Evolutionary conservation across 441 rosid genomes (phyloP).

Genomic region (Gossypium lobatum): DNA sequence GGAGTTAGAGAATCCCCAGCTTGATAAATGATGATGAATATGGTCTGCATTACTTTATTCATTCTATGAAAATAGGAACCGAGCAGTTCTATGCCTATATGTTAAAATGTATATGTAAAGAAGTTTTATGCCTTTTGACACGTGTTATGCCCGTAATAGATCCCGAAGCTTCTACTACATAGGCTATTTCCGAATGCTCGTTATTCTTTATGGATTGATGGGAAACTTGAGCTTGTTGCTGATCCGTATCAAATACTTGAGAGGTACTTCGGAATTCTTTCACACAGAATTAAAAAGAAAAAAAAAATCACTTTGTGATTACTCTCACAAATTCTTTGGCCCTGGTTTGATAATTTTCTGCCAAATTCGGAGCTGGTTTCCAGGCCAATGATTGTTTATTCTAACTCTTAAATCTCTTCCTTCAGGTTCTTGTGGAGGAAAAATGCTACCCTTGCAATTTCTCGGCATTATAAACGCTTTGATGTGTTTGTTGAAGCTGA

Average conservation of each 20-base stretch:
- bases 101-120: not conserved
- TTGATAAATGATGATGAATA: not conserved
- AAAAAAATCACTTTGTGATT: not conserved
- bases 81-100: not conserved
- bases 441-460: constrained; percentile 81
- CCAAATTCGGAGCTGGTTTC: not conserved
- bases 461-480: constrained; percentile 81
- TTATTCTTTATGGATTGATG: constrained; percentile 79
- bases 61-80: not conserved
- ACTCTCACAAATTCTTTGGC: not conserved
- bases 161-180: constrained; percentile 77
- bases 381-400: not conserved
- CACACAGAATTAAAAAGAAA: no score
- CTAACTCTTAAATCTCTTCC: not conserved
- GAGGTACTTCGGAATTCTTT: constrained; percentile 36
- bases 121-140: constrained; percentile 20
- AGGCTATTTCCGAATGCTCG: constrained; percentile 80
- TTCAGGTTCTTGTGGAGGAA: constrained; percentile 85
- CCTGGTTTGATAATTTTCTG: not conserved
- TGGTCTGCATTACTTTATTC: constrained; percentile 1
- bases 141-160: constrained; percentile 36
- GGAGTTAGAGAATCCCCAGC: not conserved
- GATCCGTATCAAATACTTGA: constrained; percentile 89
- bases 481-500: constrained; percentile 84
- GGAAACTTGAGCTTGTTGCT: constrained; percentile 78